Evolutionary conservation across 352 stramenopile genomes (phyloP).

Genomic region (Pythium aristosporum): DNA sequence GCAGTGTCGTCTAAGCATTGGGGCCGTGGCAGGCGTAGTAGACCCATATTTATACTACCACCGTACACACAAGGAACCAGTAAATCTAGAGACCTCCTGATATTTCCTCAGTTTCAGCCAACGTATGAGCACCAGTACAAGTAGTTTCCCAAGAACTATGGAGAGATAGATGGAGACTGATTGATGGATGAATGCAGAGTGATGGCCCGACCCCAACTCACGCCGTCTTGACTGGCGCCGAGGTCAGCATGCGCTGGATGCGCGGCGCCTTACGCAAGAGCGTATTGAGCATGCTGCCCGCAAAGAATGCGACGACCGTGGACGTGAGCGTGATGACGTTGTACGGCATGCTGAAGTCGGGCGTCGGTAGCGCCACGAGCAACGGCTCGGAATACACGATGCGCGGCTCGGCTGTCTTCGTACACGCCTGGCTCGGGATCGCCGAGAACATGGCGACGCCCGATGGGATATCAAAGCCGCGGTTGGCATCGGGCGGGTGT

Average conservation of each 20-base stretch:
- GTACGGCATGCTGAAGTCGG: constrained; percentile 91
- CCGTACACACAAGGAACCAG: neutral
- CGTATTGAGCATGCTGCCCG: constrained; percentile 83
- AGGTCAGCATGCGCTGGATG: constrained; percentile 63
- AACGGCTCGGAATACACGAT: constrained; percentile 80
- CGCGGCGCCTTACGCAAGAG: constrained; percentile 69
- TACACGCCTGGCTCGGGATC: constrained; percentile 7
- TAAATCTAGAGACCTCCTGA: neutral
- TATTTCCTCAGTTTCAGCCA: no score
- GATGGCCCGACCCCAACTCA: neutral
- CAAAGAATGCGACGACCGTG: constrained; percentile 85
- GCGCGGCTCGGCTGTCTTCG: constrained; percentile 19
- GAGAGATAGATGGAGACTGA: no score
- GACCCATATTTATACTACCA: constrained; percentile 13
- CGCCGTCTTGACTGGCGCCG: constrained; percentile 9
- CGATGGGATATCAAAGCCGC: constrained; percentile 79
- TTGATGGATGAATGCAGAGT: no score
- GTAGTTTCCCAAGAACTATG: no score
- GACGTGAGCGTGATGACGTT: constrained; percentile 91
- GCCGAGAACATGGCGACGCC: constrained; percentile 52
- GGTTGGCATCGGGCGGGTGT: constrained; percentile 84
- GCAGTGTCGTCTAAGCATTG: constrained; percentile 23
- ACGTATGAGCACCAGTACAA: no score
- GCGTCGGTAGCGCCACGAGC: constrained; percentile 77
- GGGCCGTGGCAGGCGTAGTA: neutral